These are phyloP conservation scores for Puccinia brachypodii DNA, from an alignment of 1,284 basidiomycete species.

Conservation along the genomic window DNA sequence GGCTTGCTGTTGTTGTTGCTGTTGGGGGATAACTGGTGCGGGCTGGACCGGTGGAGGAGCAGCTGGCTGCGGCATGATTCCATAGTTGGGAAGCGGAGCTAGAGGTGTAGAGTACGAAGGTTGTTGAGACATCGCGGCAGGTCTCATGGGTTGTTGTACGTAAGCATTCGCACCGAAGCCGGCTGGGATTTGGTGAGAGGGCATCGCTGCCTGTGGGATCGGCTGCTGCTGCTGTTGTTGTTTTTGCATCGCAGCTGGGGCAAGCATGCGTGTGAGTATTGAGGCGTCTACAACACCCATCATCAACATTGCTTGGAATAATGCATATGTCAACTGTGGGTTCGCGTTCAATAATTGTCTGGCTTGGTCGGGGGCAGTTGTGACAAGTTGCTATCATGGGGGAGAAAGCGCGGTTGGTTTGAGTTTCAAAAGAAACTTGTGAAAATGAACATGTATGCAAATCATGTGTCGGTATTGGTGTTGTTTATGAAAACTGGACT, in stretches of 20 bases:
- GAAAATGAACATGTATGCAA: not conserved
- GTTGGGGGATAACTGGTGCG: slow-evolving; percentile 19
- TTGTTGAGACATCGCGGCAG: slow-evolving; percentile 24
- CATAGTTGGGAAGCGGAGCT: slow-evolving; percentile 32
- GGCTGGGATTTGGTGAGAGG: slow-evolving; percentile 11
- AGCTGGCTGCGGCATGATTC: slow-evolving; percentile 37
- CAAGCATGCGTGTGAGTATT: slow-evolving; percentile 67
- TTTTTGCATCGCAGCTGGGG: slow-evolving; percentile 19
- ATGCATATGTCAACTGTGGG: slow-evolving; percentile 91
- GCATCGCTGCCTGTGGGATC: slow-evolving; percentile 18
- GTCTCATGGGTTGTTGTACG: slow-evolving; percentile 20
- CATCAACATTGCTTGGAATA: slow-evolving; percentile 91
- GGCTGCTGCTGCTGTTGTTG: slow-evolving; percentile 33
- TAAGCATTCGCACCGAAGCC: slow-evolving; percentile 23
- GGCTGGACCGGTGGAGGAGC: slow-evolving; percentile 26
- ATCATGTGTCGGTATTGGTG: not conserved
- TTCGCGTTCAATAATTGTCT: slow-evolving; percentile 73
- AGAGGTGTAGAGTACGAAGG: slow-evolving; percentile 2
- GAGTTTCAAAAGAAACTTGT: not conserved
- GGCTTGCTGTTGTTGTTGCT: slow-evolving; percentile 34
- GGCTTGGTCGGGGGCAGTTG: slow-evolving; percentile 87
- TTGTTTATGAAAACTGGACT: slow-evolving; percentile 54
- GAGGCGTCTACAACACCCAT: slow-evolving; percentile 91
- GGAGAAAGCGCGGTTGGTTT: not conserved
- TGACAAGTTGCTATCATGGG: slow-evolving; percentile 64